Base-by-base conservation (phyloP, 2,329 filamentous ascomycete genomes). In the Paraphaeosphaeria sporulosa region DNA sequence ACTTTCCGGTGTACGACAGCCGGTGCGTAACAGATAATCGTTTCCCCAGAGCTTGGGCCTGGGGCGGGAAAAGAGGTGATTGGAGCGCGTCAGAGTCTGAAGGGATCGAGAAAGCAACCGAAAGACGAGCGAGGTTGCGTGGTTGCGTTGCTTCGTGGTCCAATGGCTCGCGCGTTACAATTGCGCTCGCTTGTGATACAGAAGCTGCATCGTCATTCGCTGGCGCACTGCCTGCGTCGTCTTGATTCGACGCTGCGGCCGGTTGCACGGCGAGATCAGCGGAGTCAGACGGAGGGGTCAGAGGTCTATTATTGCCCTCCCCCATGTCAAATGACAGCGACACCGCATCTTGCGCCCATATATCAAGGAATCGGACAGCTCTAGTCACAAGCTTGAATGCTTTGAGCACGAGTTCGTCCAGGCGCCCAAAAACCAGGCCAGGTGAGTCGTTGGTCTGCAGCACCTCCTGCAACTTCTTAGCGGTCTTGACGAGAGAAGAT, bases 321-420 rank as follows among this genome's bases (percentile, higher is more conserved):
- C 64, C 66, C 57, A 76, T 66, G 62, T 76, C 74, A 59, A 76
- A 74, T 50, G 61, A 85, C n/a, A 85, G 84, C 34, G 89, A 83
- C 40, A 86, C 73, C 32, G 80, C 76, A 32, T 80, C 76, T 53
- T 80, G 90, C 40, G 91, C 89, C 81, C 95, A 89, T 2, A 94
- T 85, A 68, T 99, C 95, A 44, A 97, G 84, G 72, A 99, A 98
- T 47, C 90, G 86, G 27, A 97, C 93, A 15, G 92, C 93, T 70
- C 94, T 89, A 50, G 90, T 94, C n/a, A 97, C 91, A 55, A 98
- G 93, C 73, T 91, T 93, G 82, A 97, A 98, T 0, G 94, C 94
- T 76, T 94, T 95, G 55, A 96, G 81, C 25, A 98, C 91, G 87
- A 98, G 93, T 75, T 97, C 92, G 72, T 98, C 94, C 59, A 97